Percentiles rank a stretch among this genome's conserved stretches.
These are phyloP conservation scores for Solanum okadae DNA, from an alignment of 257 asterid species.

Conservation along the genomic window DNA sequence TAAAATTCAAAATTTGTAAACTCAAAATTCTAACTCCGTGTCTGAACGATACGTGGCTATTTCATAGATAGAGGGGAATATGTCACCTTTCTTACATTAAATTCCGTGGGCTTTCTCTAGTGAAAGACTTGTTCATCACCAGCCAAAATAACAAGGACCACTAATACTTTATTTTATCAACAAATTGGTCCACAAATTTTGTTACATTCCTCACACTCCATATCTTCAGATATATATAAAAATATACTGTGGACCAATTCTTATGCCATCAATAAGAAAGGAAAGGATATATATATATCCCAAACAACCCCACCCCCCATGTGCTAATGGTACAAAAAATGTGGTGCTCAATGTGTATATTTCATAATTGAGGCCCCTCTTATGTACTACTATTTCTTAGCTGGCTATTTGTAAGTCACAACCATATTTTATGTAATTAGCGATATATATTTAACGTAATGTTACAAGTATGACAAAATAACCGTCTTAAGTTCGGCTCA, in stretches of 20 bases:
- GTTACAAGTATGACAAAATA: no score
- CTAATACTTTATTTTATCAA: background rate
- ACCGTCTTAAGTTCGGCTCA: no score
- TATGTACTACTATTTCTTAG: background rate
- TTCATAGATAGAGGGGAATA: background rate
- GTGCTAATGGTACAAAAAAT: background rate
- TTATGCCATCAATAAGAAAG: slow-evolving; percentile 2
- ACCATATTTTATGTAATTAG: background rate
- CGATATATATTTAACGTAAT: no score
- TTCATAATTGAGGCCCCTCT: background rate
- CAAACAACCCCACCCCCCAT: slow-evolving; percentile 1
- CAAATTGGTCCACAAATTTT: slow-evolving; percentile 16
- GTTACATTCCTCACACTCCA: slow-evolving; percentile 13
- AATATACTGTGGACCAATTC: slow-evolving; percentile 9
- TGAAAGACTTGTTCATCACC: slow-evolving; percentile 12
- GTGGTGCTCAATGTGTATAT: background rate
- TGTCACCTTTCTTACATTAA: slow-evolving; percentile 17
- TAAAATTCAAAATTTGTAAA: background rate
- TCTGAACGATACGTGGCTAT: background rate
- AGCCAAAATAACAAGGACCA: slow-evolving; percentile 16
- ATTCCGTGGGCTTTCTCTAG: slow-evolving; percentile 30
- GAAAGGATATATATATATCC: background rate
- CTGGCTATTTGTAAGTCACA: background rate
- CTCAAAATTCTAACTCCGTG: background rate
- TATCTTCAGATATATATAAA: slow-evolving; percentile 12